phyloP scores from a whole-genome alignment of 2,329 filamentous ascomycete genomes.

The Fusarium austroafricanum region DNA sequence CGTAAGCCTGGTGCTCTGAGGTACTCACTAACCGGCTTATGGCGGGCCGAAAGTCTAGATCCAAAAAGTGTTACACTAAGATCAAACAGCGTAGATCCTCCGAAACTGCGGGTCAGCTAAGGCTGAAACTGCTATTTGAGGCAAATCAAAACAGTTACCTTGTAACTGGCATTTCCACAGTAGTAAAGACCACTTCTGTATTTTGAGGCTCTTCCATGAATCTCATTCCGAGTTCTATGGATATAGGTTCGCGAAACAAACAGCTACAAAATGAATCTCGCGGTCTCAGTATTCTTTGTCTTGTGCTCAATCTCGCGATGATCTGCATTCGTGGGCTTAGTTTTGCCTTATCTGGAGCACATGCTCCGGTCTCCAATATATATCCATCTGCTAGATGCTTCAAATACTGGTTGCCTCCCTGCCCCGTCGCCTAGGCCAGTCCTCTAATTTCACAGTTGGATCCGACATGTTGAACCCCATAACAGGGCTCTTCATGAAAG shows the following conservation, averaged over 20 bases:
- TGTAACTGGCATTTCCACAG: neutral
- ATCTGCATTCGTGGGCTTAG: accelerated
- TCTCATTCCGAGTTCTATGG: too few relatives aligned
- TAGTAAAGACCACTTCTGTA: too few relatives aligned
- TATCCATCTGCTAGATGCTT: too few relatives aligned
- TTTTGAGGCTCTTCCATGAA: too few relatives aligned
- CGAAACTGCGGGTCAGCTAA: neutral
- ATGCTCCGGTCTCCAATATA: neutral
- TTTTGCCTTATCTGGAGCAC: neutral
- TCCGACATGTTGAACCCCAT: too few relatives aligned
- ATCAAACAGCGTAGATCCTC: slow-evolving; percentile 3
- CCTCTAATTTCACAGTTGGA: too few relatives aligned
- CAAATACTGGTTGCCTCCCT: neutral
- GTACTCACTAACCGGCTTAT: neutral
- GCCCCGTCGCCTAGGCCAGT: too few relatives aligned
- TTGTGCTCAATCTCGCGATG: neutral
- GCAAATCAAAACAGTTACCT: neutral
- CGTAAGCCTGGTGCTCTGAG: neutral
- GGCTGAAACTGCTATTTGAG: slow-evolving; percentile 1
- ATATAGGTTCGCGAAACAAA: too few relatives aligned
- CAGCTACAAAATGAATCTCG: too few relatives aligned
- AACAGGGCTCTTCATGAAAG: too few relatives aligned
- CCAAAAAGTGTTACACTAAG: slow-evolving; percentile 1
- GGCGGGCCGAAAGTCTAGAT: neutral
- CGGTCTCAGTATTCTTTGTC: too few relatives aligned